Conservation (phyloP, 2,329 filamentous ascomycete genomes). For the Clarireedia homoeocarpa region DNA sequence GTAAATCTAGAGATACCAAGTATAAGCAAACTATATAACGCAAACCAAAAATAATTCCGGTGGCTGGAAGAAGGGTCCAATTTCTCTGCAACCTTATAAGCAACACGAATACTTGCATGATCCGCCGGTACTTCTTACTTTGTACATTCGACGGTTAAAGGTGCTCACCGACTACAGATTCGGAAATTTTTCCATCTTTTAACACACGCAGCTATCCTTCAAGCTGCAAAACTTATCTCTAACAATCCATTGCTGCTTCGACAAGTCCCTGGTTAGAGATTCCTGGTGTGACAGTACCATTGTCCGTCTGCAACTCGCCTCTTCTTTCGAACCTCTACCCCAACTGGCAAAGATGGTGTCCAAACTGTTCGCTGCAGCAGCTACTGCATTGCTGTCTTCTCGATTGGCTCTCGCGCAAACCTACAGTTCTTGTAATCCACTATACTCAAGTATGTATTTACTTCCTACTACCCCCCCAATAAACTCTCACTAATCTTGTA, state of each 20-base stretch:
- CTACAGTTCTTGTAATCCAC: conserved; percentile 48
- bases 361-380: conserved; percentile 16
- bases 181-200: neutral
- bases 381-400: conserved; percentile 17
- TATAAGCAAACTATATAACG: neutral
- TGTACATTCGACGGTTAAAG: neutral
- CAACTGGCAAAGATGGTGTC: conserved; percentile 19
- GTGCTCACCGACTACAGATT: neutral
- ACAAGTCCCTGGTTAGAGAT: neutral
- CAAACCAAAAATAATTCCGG: neutral
- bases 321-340: neutral
- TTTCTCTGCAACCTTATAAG: neutral
- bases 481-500: conserved; percentile 17
- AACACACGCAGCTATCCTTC: neutral
- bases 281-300: conserved; percentile 1
- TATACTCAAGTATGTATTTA: conserved; percentile 30
- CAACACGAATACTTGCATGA: conserved; percentile 7
- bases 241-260: neutral
- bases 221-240: neutral
- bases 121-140: neutral
- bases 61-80: conserved; percentile 4
- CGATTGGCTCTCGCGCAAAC: conserved; percentile 39
- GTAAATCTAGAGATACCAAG: neutral
- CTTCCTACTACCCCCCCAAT: neutral
- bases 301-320: conserved; percentile 4